Evolutionary conservation across 768 basidiomycete species (phyloP).

Genomic region (Gloeophyllum trabeum): DNA sequence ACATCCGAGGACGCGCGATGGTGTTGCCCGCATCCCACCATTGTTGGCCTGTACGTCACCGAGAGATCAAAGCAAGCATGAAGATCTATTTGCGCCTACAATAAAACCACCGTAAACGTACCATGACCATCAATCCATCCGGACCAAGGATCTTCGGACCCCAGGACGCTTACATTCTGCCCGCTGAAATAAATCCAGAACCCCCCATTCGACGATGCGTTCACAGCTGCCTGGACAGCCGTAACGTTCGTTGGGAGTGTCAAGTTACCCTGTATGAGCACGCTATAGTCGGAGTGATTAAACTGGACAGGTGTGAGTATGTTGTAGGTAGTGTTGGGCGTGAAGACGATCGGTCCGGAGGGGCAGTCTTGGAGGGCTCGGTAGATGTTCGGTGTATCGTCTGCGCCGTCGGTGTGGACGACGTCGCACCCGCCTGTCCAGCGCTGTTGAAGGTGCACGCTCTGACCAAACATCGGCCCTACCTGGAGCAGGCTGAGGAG

Average conservation of each 20-base stretch:
- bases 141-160: not conserved
- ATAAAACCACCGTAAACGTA: constrained; percentile 31
- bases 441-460: too few species aligned
- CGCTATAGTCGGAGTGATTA: constrained; percentile 25
- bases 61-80: not conserved
- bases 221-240: constrained; percentile 27
- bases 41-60: constrained; percentile 22
- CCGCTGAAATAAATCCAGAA: not conserved
- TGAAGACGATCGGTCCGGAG: constrained; percentile 22
- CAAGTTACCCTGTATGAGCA: constrained; percentile 30
- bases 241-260: constrained; percentile 31
- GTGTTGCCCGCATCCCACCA: constrained; percentile 23
- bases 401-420: constrained; percentile 4
- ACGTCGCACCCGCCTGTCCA: too few species aligned
- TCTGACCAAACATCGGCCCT: too few species aligned
- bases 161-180: not conserved
- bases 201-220: constrained; percentile 14
- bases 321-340: constrained; percentile 20
- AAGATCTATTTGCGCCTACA: too few species aligned
- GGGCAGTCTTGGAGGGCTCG: constrained; percentile 24
- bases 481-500: too few species aligned
- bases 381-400: constrained; percentile 24
- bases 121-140: constrained; percentile 8
- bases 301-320: constrained; percentile 25
- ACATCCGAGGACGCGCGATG: not conserved